Evolutionary conservation across 2,329 filamentous ascomycete genomes (phyloP), one percentile per base, ranked within the genome.

Genomic region (Sporothrix pallida): DNA sequence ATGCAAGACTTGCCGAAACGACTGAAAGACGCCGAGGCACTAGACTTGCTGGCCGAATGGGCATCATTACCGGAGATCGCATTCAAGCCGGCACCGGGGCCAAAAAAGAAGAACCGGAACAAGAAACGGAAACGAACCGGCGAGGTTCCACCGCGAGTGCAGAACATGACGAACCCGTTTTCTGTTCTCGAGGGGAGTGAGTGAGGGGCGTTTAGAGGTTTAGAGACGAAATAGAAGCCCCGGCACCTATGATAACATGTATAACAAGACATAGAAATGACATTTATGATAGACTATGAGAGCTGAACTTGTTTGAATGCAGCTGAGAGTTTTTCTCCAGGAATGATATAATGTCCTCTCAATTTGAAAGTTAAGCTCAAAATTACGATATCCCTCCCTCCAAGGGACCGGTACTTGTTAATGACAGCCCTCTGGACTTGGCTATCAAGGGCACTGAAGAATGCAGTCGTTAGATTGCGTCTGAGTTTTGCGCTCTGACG

Each of bases 121-220:
- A 73, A 62, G 46, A 76, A 75, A 54, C 44, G 74, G 13, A 75
- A 75, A 62, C 72, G 72, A 52, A 15, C 71, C 2, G 15, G n/a
- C 0, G 65, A 44, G 3, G 17, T 65, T 0, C 31, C 42, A 9
- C 31, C 23, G 15, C 58, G 48, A 10, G 37, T 46, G 12, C 50
- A 50, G 7, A 31, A 42, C 31, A 52, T 73, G 3, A 54, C 37
- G 20, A 77, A 77, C 15, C 74, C 74, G 7, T 77, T 77, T 72
- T 31, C 74, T 7, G 3, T 75, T 0, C 71, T 77, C 0, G 73
- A 74, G 12, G 63, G 15, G 8, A 50, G 8, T 0, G 60, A 68
- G 7, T 68, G 42, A 65, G 31, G 31, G 31, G 31, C 31, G 7
- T 37, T 26, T 26, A 26, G 23, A 26, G 23, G 7, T 37, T 26